phyloP scores from a whole-genome alignment of 2,329 filamentous ascomycete genomes.

The Fusarium metavorans region DNA sequence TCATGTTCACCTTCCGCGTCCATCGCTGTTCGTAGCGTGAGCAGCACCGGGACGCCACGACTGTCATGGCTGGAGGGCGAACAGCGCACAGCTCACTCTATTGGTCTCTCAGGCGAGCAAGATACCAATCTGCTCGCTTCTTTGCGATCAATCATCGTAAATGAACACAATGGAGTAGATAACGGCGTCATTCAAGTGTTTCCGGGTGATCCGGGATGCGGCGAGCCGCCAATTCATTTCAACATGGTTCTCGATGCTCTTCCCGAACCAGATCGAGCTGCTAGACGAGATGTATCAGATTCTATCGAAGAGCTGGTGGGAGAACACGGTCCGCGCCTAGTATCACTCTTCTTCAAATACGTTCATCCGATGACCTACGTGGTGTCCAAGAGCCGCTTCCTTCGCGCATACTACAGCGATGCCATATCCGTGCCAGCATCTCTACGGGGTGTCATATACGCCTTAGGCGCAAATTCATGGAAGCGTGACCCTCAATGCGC shows the following conservation, averaged over 20 bases:
- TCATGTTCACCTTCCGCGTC: not conserved
- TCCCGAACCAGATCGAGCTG: constrained; percentile 47
- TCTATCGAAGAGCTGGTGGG: constrained; percentile 50
- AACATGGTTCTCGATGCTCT: constrained; percentile 52
- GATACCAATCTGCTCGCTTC: constrained; percentile 20
- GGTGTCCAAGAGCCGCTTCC: constrained; percentile 51
- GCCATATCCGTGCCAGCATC: constrained; percentile 50
- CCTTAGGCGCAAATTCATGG: constrained; percentile 4
- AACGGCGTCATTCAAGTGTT: constrained; percentile 14
- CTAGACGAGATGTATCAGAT: constrained; percentile 48
- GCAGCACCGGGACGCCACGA: constrained; percentile 4
- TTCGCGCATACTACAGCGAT: constrained; percentile 46
- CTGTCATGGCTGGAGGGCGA: constrained; percentile 12
- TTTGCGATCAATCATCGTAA: constrained; percentile 14
- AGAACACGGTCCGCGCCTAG: constrained; percentile 46
- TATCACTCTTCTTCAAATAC: constrained; percentile 53
- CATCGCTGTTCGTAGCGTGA: not conserved
- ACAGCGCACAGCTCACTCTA: constrained; percentile 17
- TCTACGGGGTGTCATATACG: constrained; percentile 47
- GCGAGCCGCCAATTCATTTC: constrained; percentile 52
- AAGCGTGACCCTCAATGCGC: not conserved
- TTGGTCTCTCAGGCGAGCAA: constrained; percentile 18
- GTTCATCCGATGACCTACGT: constrained; percentile 54
- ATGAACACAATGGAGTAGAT: constrained; percentile 15
- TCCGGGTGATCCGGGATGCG: constrained; percentile 14